Base-by-base conservation (phyloP, 164 flowering plant species). In the Pachysandra terminalis region DNA sequence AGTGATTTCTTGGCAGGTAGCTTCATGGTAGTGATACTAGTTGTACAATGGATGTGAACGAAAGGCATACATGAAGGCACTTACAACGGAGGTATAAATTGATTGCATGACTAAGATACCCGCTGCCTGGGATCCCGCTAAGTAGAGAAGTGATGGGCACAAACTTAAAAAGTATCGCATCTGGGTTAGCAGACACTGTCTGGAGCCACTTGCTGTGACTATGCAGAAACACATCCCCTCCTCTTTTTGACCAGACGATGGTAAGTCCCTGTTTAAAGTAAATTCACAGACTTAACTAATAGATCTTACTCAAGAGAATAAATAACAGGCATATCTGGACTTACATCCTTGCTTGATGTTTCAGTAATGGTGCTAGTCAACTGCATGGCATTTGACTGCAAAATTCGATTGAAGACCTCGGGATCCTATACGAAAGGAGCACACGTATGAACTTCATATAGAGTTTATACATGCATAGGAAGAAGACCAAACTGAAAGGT, bases 31-130 rank as follows among this genome's bases (percentile, higher is more conserved):
- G 2, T 45, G 51, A 15, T 13, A 32, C 37, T 32, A 45, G 51
- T 15, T 45, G 17, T 45, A 10, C 51, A 3, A 7, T 32, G 37
- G 7, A 32, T 32, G 37, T 32, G 37, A 32, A 32, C 37, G 5
- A 32, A 32, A 32, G 37, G 7, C 7, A 7, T 32, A 32, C 37
- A 32, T 32, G 37, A 32, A 7, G 68, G 59, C 21, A 83, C 98
- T 85, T 82, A 93, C 96, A 93, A 56, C 96, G 89, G 4, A 90
- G 81, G 75, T 93, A 93, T 59, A 89, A 79, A 71, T 93, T 93
- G 71, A 93, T 90, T 58, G 96, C 98, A 85, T 93, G 98, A 77
- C 96, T 90, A 41, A 93, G 89, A 78, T 86, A 93, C 63, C 98
- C 98, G 67, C 95, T 90, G 61, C 98, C 98, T 8, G 93, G 87